These are phyloP conservation scores for Kappamyces sp. DNA, from an alignment of 192 early-diverging fungal genomes.

Conservation along the genomic window DNA sequence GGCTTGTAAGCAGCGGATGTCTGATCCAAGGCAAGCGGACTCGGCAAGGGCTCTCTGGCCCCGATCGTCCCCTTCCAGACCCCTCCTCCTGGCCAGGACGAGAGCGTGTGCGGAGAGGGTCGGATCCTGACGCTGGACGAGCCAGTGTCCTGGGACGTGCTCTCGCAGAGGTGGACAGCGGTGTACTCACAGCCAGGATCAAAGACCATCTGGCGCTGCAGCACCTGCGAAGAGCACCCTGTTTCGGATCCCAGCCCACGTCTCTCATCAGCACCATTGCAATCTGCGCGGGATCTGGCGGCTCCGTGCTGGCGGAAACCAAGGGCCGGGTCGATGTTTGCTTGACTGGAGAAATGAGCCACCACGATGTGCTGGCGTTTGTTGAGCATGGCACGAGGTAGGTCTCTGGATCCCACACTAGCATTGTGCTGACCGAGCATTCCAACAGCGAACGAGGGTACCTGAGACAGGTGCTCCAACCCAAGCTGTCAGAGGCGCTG, in stretches of 20 bases:
- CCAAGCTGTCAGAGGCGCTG: slow-evolving; percentile 44
- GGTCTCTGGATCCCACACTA: neutral
- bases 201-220: slow-evolving; percentile 61
- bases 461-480: slow-evolving; percentile 57
- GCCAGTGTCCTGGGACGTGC: slow-evolving; percentile 40
- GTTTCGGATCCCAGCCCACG: neutral
- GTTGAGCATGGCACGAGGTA: slow-evolving; percentile 60
- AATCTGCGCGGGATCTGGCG: slow-evolving; percentile 88
- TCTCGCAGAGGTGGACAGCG: slow-evolving; percentile 47
- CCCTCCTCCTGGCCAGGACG: slow-evolving; percentile 55
- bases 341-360: slow-evolving; percentile 89
- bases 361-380: slow-evolving; percentile 88
- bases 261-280: slow-evolving; percentile 66
- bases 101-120: slow-evolving; percentile 45
- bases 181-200: slow-evolving; percentile 48
- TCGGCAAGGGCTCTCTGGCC: slow-evolving; percentile 3
- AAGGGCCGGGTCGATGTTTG: slow-evolving; percentile 63
- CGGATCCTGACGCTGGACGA: slow-evolving; percentile 53
- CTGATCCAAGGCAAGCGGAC: slow-evolving; percentile 19
- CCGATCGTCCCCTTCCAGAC: slow-evolving; percentile 35
- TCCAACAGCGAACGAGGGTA: slow-evolving; percentile 87
- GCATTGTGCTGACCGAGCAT: slow-evolving; percentile 87
- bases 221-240: slow-evolving; percentile 35
- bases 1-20: slow-evolving; percentile 67
- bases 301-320: slow-evolving; percentile 50